These are phyloP conservation scores for Marchantia paleacea DNA, from an alignment of 225 moss, liverwort and hornwort genomes.

Conservation along the genomic window DNA sequence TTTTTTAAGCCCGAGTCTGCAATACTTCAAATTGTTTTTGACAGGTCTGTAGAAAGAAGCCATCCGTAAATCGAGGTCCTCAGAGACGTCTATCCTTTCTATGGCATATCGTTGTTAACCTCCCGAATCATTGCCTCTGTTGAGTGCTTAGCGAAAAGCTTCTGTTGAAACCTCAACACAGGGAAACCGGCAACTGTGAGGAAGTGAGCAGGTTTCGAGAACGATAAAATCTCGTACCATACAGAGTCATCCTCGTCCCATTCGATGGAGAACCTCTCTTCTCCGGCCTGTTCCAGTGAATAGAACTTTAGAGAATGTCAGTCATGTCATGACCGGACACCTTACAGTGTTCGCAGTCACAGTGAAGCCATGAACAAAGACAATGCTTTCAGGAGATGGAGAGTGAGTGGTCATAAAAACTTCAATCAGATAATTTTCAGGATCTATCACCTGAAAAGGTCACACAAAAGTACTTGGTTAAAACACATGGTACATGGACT, in stretches of 20 bases:
- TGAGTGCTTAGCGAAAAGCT: slow-evolving; percentile 73
- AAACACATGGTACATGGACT: background rate
- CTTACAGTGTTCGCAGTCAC: background rate
- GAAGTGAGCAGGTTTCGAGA: slow-evolving; percentile 84
- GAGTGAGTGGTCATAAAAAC: background rate
- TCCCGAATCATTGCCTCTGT: slow-evolving; percentile 67
- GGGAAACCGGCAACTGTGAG: slow-evolving; percentile 71
- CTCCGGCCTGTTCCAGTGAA: slow-evolving; percentile 63
- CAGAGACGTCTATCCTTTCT: slow-evolving; percentile 3
- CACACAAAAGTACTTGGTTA: background rate
- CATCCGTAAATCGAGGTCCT: no score
- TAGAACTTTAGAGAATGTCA: background rate
- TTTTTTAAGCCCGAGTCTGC: no score
- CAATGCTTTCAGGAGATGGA: background rate
- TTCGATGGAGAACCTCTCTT: slow-evolving; percentile 82
- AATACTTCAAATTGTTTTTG: no score
- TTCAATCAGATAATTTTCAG: background rate
- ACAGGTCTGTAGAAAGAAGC: no score
- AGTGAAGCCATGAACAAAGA: background rate
- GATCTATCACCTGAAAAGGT: background rate
- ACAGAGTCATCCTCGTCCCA: slow-evolving; percentile 81
- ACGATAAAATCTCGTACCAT: slow-evolving; percentile 86
- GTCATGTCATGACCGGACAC: background rate
- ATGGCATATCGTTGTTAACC: slow-evolving; percentile 21
- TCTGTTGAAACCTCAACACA: slow-evolving; percentile 67